These are phyloP conservation scores for Mycena galericulata DNA, from an alignment of 768 basidiomycete genomes.

Conservation along the genomic window DNA sequence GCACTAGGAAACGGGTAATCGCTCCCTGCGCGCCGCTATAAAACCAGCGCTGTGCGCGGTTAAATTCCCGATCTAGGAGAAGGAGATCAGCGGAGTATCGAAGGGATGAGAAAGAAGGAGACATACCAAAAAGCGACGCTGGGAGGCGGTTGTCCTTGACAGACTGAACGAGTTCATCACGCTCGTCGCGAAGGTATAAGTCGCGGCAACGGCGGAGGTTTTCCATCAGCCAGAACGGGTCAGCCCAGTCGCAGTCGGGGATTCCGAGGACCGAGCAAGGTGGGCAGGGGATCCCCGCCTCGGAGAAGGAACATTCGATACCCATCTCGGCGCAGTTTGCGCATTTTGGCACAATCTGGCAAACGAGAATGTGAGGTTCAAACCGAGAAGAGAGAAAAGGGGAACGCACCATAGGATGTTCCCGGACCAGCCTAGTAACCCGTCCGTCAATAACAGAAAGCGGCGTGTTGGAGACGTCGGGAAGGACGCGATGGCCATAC, in stretches of 20 bases:
- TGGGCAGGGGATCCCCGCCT: constrained; percentile 7
- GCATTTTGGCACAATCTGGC: neutral
- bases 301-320: neutral
- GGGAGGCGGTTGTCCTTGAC: neutral
- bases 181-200: neutral
- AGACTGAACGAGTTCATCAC: neutral
- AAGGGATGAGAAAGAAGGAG: neutral
- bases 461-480: neutral
- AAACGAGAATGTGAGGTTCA: neutral
- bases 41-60: neutral
- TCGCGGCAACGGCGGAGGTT: neutral
- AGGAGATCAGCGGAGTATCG: neutral
- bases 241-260: constrained; percentile 1
- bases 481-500: neutral
- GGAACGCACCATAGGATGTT: neutral
- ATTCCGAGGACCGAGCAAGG: constrained; percentile 9
- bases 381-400: neutral
- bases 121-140: neutral
- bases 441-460: neutral
- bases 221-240: neutral
- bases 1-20: neutral
- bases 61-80: neutral
- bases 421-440: neutral
- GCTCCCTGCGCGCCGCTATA: constrained; percentile 12
- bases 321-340: neutral